A percentile compares a stretch with the other conserved stretches of the same genome.
phyloP scores from a whole-genome alignment of 2,329 filamentous ascomycete species.

The Gnomoniopsis smithogilvyi region DNA sequence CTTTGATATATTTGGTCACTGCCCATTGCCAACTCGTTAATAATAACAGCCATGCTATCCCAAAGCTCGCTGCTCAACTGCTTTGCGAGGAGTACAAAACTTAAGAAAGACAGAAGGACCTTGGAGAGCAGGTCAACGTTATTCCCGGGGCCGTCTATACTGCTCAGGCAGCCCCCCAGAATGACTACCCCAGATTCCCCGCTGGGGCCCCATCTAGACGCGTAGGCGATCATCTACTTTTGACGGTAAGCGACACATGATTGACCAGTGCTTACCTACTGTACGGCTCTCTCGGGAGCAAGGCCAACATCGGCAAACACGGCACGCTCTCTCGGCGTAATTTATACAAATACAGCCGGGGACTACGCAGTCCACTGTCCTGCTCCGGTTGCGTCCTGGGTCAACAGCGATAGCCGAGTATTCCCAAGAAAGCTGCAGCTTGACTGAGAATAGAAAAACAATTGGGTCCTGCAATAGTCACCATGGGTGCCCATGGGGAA shows the following conservation, averaged over 20 bases:
- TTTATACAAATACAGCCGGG: neutral
- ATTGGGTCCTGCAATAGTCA: too few relatives aligned
- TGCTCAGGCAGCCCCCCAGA: neutral
- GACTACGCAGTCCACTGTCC: neutral
- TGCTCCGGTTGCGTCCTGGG: too few relatives aligned
- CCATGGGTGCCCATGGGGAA: too few relatives aligned
- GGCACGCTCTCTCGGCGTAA: conserved; percentile 8
- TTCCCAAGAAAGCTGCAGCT: too few relatives aligned
- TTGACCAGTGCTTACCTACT: too few relatives aligned
- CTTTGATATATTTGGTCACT: neutral
- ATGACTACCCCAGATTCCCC: neutral
- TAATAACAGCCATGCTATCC: too few relatives aligned
- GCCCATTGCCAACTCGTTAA: neutral
- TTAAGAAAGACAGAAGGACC: neutral
- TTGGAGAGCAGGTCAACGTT: neutral
- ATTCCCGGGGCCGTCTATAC: neutral
- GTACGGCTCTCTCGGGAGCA: too few relatives aligned
- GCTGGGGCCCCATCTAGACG: neutral
- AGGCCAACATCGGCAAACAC: neutral
- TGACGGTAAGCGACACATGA: too few relatives aligned
- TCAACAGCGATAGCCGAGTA: too few relatives aligned
- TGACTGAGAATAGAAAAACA: too few relatives aligned
- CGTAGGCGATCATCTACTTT: neutral
- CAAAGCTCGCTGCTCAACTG: too few relatives aligned
- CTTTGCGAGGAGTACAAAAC: too few relatives aligned